A percentile compares a stretch with the other conserved stretches of the same genome.
Evolutionary conservation across 768 basidiomycete genomes (phyloP).

Genomic region (Termitomyces sp.): DNA sequence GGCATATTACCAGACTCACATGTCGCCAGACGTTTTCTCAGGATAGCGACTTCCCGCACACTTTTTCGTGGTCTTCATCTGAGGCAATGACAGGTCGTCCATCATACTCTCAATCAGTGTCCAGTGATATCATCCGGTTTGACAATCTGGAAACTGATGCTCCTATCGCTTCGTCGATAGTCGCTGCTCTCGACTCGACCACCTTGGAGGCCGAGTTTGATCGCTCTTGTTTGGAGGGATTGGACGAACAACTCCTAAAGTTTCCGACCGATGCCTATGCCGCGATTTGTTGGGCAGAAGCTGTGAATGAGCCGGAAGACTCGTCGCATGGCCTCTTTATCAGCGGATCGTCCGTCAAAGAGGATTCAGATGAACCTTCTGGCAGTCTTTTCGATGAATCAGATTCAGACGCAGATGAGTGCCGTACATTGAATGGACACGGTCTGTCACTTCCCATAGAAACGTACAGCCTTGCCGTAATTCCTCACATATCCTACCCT

Average conservation of each 20-base stretch:
- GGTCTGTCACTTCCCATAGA: neutral
- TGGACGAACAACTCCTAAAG: constrained; percentile 31
- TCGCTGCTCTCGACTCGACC: constrained; percentile 28
- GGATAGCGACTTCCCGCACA: constrained; percentile 25
- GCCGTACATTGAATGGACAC: constrained; percentile 16
- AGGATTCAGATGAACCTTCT: constrained; percentile 4
- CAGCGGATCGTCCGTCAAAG: neutral
- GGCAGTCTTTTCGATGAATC: constrained; percentile 20
- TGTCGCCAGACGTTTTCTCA: constrained; percentile 7
- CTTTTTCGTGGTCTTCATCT: constrained; percentile 24
- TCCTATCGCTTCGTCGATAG: constrained; percentile 7
- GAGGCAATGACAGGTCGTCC: constrained; percentile 15
- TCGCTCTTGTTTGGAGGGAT: constrained; percentile 30
- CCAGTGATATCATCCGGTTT: constrained; percentile 20
- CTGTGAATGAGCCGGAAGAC: constrained; percentile 10
- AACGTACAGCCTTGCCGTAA: neutral
- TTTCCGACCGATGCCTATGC: constrained; percentile 31
- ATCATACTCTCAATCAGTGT: constrained; percentile 19
- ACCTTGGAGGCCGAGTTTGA: constrained; percentile 33
- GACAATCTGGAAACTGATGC: constrained; percentile 14
- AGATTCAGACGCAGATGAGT: constrained; percentile 23
- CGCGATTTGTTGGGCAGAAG: constrained; percentile 31
- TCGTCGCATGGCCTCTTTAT: neutral
- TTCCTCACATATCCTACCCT: neutral
- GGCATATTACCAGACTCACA: neutral